phyloP scores from a whole-genome alignment of 2,329 filamentous ascomycete species.

The Westerdykella aurantiaca region DNA sequence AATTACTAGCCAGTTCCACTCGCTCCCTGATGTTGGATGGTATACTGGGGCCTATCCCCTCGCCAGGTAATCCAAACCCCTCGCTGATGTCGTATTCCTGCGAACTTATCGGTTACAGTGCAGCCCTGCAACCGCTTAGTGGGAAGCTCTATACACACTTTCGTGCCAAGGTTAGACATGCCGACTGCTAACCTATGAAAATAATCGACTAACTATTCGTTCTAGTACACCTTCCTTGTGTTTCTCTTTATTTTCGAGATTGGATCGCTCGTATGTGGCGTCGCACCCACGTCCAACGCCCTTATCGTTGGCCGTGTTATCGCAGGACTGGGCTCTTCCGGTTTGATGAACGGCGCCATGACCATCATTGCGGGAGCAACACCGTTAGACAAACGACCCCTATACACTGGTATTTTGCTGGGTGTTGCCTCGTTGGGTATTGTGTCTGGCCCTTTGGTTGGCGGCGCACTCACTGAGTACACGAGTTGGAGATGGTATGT shows the following conservation, averaged over 20 bases:
- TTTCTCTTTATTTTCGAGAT: constrained; percentile 14
- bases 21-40: constrained; percentile 22
- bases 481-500: constrained; percentile 12
- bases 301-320: constrained; percentile 16
- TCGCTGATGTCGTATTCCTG: not conserved
- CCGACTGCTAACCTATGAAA: not conserved
- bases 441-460: constrained; percentile 35
- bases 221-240: constrained; percentile 16
- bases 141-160: constrained; percentile 21
- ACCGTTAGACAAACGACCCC: constrained; percentile 34
- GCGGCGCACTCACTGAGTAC: constrained; percentile 39
- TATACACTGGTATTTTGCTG: constrained; percentile 26
- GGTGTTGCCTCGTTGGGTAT: constrained; percentile 18
- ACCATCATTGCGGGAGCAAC: not conserved
- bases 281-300: constrained; percentile 9
- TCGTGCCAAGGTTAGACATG: constrained; percentile 10
- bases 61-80: constrained; percentile 4
- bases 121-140: constrained; percentile 18
- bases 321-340: constrained; percentile 14
- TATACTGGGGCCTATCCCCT: constrained; percentile 20
- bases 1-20: constrained; percentile 22
- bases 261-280: constrained; percentile 16
- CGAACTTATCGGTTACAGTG: constrained; percentile 2
- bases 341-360: not conserved
- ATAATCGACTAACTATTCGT: not conserved